Base-by-base conservation (phyloP, 179 eudicot species). In the Patellifolia procumbens region DNA sequence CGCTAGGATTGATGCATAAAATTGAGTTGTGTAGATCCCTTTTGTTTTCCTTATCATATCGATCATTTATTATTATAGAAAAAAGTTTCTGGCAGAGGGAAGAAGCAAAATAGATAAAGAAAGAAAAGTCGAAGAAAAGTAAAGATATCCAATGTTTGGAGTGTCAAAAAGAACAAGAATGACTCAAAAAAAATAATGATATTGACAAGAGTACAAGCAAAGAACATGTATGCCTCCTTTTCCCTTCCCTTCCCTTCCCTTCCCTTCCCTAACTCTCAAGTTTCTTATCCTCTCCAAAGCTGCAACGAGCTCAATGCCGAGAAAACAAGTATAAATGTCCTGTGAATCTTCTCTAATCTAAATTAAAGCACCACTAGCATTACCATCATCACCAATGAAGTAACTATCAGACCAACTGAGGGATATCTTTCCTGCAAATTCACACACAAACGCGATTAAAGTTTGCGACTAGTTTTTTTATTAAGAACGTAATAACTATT, bases 351-450 rank as follows among this genome's bases (percentile, higher is more conserved):
- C 35, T 43, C 1, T 46, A 17, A 66, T 15, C 45, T 24, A 59
- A 22, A 53, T 69, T 74, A 78, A 72, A 66, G 61, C 29, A 72
- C 19, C 17, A 73, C 11, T 48, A 39, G 22, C 39, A 61, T 59
- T 17, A 75, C 59, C 69, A 79, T 22, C 71, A 78, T 10, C 28
- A 61, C 10, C 45, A 52, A 48, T 11, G 74, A 75, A 15, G 70
- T 11, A 22, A 70, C 34, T 29, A 49, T 43, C 19, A 70, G 59
- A 52, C 74, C 80, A 39, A 45, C 60, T 28, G 74, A 65, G 32
- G 81, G 65, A 74, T 62, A 52, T 34, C 72, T 73, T 79, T 66
- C 82, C 85, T 82, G 82, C n/a, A 75, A 34, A 34, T 22, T 43
- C 46, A 81, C 37, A 58, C 49, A 29, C 24, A 32, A 15, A 35